Evolutionary conservation across 2,329 filamentous ascomycete species (phyloP).

Genomic region (Dothistroma septosporum): DNA sequence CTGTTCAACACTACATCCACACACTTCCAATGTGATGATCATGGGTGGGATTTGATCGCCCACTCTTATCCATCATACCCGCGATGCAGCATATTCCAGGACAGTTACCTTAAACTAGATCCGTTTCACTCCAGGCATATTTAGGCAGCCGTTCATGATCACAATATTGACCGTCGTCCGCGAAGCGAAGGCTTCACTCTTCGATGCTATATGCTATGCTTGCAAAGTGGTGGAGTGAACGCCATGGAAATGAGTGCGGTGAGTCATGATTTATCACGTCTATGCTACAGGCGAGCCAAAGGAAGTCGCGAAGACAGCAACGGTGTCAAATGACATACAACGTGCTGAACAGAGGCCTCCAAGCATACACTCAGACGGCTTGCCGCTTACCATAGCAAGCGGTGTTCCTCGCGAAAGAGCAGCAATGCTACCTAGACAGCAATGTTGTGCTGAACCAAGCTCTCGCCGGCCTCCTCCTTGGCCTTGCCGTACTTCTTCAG

Average conservation of each 20-base stretch:
- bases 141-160: not conserved
- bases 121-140: not conserved
- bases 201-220: no score
- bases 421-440: not conserved
- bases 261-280: not conserved
- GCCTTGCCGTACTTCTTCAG: slow-evolving; percentile 44
- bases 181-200: no score
- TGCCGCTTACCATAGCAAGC: not conserved
- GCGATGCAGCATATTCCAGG: no score
- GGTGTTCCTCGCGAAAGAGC: slow-evolving; percentile 2
- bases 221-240: no score
- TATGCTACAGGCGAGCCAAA: not conserved
- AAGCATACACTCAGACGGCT: not conserved
- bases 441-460: slow-evolving; percentile 27
- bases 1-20: no score
- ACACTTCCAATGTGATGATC: no score
- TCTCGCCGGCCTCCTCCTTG: slow-evolving; percentile 36
- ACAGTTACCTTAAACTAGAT: not conserved
- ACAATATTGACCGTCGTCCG: not conserved
- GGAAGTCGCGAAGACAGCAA: slow-evolving; percentile 3
- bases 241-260: not conserved
- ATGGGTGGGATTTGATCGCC: not conserved
- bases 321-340: slow-evolving; percentile 4
- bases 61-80: not conserved
- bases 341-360: slow-evolving; percentile 6